A percentile compares a stretch with the other conserved stretches of the same genome.
Conservation (phyloP, 139 green algal species). For the Diplosphaera chodatii region DNA sequence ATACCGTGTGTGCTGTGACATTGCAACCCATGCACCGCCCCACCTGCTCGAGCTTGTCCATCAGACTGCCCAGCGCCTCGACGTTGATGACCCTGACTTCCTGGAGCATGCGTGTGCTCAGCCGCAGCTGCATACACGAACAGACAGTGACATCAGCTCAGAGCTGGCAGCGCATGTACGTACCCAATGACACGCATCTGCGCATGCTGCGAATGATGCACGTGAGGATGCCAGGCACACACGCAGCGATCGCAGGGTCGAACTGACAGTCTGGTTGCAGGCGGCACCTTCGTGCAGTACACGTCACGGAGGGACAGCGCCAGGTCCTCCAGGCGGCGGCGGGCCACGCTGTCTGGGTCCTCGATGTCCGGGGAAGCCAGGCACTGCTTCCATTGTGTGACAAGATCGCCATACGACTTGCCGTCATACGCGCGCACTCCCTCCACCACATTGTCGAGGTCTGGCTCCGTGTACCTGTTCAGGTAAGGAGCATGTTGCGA, state of each 20-base stretch:
- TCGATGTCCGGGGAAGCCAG: background rate
- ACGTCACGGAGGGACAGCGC: background rate
- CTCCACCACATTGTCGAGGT: background rate
- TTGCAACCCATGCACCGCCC: no score
- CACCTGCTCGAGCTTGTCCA: background rate
- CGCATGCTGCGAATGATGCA: no score
- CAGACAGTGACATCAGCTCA: background rate
- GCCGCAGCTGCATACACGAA: background rate
- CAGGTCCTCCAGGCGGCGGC: background rate
- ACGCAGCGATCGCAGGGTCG: no score
- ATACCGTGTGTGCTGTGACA: no score
- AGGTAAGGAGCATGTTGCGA: no score
- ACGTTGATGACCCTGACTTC: background rate
- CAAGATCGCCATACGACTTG: background rate
- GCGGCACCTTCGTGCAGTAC: background rate
- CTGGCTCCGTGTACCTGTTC: background rate
- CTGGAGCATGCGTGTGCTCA: background rate
- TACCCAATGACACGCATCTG: no score
- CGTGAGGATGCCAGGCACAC: no score
- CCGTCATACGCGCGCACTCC: background rate
- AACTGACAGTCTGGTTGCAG: no score
- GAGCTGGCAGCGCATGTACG: no score
- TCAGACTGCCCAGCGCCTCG: background rate
- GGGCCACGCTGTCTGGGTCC: background rate
- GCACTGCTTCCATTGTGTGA: background rate